A percentile compares a stretch with the other conserved stretches of the same genome.
Evolutionary conservation across 306 rosid species (phyloP).

Genomic region (Gleditsia sinensis): DNA sequence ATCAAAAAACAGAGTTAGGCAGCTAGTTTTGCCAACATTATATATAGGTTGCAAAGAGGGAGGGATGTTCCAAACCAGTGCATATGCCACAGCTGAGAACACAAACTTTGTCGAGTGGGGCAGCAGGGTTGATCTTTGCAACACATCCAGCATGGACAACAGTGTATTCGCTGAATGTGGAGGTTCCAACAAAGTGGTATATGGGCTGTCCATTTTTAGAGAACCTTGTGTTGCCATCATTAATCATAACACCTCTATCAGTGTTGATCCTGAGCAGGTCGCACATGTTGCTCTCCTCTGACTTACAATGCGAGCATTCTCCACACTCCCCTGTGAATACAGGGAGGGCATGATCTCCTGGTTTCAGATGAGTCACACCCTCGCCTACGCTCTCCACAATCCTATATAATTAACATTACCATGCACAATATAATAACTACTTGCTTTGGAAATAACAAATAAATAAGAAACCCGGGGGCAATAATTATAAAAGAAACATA

Average conservation of each 20-base stretch:
- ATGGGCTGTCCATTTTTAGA: slow-evolving; percentile 61
- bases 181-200: slow-evolving; percentile 66
- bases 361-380: slow-evolving; percentile 59
- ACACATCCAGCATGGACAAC: slow-evolving; percentile 58
- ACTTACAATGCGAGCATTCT: slow-evolving; percentile 59
- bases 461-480: too few relatives aligned
- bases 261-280: slow-evolving; percentile 66
- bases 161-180: slow-evolving; percentile 70
- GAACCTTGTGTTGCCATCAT: slow-evolving; percentile 55
- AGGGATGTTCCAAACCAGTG: slow-evolving; percentile 44
- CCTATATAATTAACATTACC: slow-evolving; percentile 10
- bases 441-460: too few relatives aligned
- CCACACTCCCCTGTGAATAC: slow-evolving; percentile 70
- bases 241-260: slow-evolving; percentile 55
- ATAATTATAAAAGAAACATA: neutral
- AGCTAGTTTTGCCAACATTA: neutral
- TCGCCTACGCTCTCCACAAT: slow-evolving; percentile 63
- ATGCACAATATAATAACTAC: neutral
- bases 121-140: slow-evolving; percentile 63
- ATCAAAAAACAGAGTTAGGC: neutral
- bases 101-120: slow-evolving; percentile 76
- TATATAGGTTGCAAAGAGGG: too few relatives aligned
- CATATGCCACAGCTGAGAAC: slow-evolving; percentile 67
- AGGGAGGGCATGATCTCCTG: slow-evolving; percentile 68
- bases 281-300: slow-evolving; percentile 76